Percentiles rank a stretch among this genome's conserved stretches.
These are phyloP conservation scores for Malassezia sympodialis DNA, from an alignment of 1,284 basidiomycete genomes.

Conservation along the genomic window DNA sequence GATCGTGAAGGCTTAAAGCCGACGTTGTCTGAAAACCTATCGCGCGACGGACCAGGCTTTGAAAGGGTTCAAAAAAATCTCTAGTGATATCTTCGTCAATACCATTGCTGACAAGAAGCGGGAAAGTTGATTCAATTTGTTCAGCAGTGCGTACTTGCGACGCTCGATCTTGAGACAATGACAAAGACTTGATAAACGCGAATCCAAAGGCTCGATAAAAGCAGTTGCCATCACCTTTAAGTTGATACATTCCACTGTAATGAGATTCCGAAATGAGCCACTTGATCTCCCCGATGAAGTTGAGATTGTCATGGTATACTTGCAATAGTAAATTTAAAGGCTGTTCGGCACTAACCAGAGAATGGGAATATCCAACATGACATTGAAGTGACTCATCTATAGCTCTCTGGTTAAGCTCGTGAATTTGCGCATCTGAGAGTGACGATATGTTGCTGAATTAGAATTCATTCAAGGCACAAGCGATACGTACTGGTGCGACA, in stretches of 20 bases:
- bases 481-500: neutral
- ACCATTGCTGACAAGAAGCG: slow-evolving; percentile 28
- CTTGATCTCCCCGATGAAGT: slow-evolving; percentile 27
- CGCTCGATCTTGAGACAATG: slow-evolving; percentile 26
- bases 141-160: slow-evolving; percentile 27
- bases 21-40: neutral
- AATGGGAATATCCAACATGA: slow-evolving; percentile 11
- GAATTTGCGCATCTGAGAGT: slow-evolving; percentile 25
- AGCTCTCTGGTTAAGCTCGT: slow-evolving; percentile 27
- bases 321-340: slow-evolving; percentile 26
- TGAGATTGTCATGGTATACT: slow-evolving; percentile 23
- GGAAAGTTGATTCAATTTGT: slow-evolving; percentile 29
- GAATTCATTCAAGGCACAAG: neutral
- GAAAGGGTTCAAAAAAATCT: slow-evolving; percentile 38
- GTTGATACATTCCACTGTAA: slow-evolving; percentile 27
- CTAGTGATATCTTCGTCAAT: slow-evolving; percentile 22
- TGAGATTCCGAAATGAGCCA: slow-evolving; percentile 27
- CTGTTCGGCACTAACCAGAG: slow-evolving; percentile 24
- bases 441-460: slow-evolving; percentile 16
- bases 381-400: neutral
- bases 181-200: slow-evolving; percentile 28
- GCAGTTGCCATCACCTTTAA: slow-evolving; percentile 41
- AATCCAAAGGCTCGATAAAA: slow-evolving; percentile 42
- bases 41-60: slow-evolving; percentile 16
- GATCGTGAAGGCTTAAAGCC: neutral